Percentiles rank a stretch among this genome's conserved stretches.
Conservation (phyloP, 2,329 filamentous ascomycete species). For the Colletotrichum sidae region DNA sequence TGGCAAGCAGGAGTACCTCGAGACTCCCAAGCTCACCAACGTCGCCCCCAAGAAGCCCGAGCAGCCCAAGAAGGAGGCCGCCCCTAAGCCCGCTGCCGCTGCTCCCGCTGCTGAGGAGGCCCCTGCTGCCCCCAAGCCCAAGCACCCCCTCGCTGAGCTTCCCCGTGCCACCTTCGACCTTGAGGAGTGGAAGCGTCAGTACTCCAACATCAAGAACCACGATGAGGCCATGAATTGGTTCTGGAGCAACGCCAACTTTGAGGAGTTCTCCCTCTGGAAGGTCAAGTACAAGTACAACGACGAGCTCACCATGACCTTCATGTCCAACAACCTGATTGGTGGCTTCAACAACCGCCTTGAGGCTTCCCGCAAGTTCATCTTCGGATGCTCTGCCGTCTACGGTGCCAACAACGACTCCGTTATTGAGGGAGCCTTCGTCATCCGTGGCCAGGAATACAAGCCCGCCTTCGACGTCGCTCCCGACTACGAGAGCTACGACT, state of each 20-base stretch:
- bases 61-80: constrained; percentile 72
- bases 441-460: constrained; percentile 88
- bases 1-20: constrained; percentile 80
- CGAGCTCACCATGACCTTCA: constrained; percentile 97
- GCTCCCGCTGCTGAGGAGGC: constrained; percentile 58
- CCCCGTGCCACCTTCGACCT: constrained; percentile 83
- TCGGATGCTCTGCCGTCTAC: constrained; percentile 90
- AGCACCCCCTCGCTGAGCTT: constrained; percentile 93
- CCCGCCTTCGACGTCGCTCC: constrained; percentile 97
- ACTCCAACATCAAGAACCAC: constrained; percentile 80
- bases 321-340: constrained; percentile 98
- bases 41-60: constrained; percentile 82
- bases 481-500: constrained; percentile 95
- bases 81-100: constrained; percentile 53
- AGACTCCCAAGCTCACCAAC: constrained; percentile 81
- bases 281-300: constrained; percentile 99
- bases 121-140: constrained; percentile 84
- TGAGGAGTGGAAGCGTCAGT: constrained; percentile 98
- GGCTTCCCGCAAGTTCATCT: constrained; percentile 97
- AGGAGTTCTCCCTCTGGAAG: constrained; percentile 96
- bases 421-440: constrained; percentile 92
- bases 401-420: constrained; percentile 89
- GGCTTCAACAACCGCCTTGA: constrained; percentile 98
- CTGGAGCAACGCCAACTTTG: constrained; percentile 95
- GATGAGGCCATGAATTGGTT: constrained; percentile 95